Percentiles rank a stretch among this genome's conserved stretches.
Conservation (phyloP, 73 alveolate species). For the Paramecium sexaurelia region DNA sequence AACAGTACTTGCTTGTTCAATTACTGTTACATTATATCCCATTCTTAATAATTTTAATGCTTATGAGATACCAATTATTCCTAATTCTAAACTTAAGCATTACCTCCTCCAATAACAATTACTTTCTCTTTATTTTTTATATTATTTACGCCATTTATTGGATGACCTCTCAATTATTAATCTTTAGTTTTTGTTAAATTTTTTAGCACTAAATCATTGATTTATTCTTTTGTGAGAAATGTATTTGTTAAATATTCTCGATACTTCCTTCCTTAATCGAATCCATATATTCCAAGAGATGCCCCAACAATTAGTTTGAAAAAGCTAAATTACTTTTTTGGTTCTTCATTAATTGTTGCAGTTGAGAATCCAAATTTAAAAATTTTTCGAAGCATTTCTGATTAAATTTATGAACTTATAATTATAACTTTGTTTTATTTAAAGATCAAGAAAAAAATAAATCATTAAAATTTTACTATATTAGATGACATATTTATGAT, state of each 20-base stretch:
- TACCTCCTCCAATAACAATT: background rate
- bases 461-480: no score
- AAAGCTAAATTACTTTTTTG: background rate
- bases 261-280: background rate
- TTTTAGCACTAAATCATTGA: background rate
- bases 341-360: background rate
- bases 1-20: background rate
- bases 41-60: background rate
- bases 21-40: conserved; percentile 10
- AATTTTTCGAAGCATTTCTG: background rate
- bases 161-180: background rate
- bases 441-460: no score
- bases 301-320: background rate
- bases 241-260: background rate
- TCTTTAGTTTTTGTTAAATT: background rate
- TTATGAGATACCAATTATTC: conserved; percentile 45
- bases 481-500: no score
- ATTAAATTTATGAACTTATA: background rate
- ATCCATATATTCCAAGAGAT: background rate
- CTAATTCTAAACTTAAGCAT: background rate
- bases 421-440: no score
- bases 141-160: background rate
- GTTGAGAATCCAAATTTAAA: background rate
- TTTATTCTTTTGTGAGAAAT: background rate
- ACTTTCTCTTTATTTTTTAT: background rate